Evolutionary conservation across 2,329 filamentous ascomycete species (phyloP).

Genomic region (Oidium heveae): DNA sequence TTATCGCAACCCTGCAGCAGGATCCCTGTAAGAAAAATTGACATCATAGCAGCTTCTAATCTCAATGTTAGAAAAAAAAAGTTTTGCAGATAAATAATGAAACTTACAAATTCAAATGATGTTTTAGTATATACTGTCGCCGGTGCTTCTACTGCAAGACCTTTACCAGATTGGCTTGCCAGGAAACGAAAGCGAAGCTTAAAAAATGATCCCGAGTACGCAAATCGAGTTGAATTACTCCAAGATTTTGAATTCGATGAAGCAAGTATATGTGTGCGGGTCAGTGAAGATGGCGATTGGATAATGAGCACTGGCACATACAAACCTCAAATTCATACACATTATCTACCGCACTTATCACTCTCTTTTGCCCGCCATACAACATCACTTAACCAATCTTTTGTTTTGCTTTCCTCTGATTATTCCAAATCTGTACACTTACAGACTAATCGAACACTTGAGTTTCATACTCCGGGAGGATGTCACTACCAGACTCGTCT

Average conservation of each 20-base stretch:
- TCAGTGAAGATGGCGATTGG: slow-evolving; percentile 93
- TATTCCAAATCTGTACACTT: slow-evolving; percentile 88
- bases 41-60: too few species aligned
- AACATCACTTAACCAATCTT: slow-evolving; percentile 72
- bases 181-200: slow-evolving; percentile 70
- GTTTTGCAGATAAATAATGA: slow-evolving; percentile 27
- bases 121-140: slow-evolving; percentile 90
- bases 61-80: too few species aligned
- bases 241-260: slow-evolving; percentile 98
- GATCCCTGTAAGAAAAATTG: too few species aligned
- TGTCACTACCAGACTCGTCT: slow-evolving; percentile 76
- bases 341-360: slow-evolving; percentile 77
- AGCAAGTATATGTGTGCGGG: slow-evolving; percentile 68
- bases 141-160: slow-evolving; percentile 64
- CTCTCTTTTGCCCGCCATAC: slow-evolving; percentile 90
- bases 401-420: slow-evolving; percentile 66
- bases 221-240: slow-evolving; percentile 77
- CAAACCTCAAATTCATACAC: slow-evolving; percentile 71
- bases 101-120: slow-evolving; percentile 56
- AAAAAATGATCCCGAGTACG: slow-evolving; percentile 80
- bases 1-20: too few species aligned
- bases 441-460: slow-evolving; percentile 70
- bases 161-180: slow-evolving; percentile 86
- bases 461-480: slow-evolving; percentile 77
- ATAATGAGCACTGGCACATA: slow-evolving; percentile 76